phyloP scores from a whole-genome alignment of 2,329 filamentous ascomycete species.

The Botrytis tulipae region DNA sequence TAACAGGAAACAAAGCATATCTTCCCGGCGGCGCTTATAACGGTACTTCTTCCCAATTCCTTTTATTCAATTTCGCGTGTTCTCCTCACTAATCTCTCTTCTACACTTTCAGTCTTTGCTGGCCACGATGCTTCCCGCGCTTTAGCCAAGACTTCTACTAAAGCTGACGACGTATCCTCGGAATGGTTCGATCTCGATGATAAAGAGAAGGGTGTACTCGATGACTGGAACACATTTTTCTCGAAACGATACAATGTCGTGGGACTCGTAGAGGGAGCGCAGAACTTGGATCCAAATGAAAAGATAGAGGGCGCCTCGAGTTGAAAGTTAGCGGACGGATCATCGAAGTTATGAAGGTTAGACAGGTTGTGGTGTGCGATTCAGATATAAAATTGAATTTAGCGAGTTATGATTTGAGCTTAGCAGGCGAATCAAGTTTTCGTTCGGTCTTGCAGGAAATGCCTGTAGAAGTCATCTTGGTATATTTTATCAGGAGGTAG shows the following conservation, averaged over 20 bases:
- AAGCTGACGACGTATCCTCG: conserved; percentile 75
- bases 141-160: conserved; percentile 81
- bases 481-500: background rate
- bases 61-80: background rate
- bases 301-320: background rate
- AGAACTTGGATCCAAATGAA: conserved; percentile 17
- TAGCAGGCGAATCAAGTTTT: background rate
- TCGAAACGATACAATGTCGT: conserved; percentile 94
- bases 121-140: conserved; percentile 95
- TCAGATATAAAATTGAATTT: background rate
- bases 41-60: conserved; percentile 53
- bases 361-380: background rate
- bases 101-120: conserved; percentile 69
- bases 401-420: background rate
- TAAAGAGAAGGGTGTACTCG: conserved; percentile 78
- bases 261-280: conserved; percentile 43
- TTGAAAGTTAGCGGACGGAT: background rate
- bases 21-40: conserved; percentile 79
- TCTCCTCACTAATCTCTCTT: background rate
- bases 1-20: conserved; percentile 86
- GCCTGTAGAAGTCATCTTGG: background rate
- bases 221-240: conserved; percentile 96
- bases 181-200: conserved; percentile 83
- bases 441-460: background rate
- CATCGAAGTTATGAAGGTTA: background rate